Conservation (phyloP, 225 moss, liverwort and hornwort genomes). For the Antitrichia curtipendula region DNA sequence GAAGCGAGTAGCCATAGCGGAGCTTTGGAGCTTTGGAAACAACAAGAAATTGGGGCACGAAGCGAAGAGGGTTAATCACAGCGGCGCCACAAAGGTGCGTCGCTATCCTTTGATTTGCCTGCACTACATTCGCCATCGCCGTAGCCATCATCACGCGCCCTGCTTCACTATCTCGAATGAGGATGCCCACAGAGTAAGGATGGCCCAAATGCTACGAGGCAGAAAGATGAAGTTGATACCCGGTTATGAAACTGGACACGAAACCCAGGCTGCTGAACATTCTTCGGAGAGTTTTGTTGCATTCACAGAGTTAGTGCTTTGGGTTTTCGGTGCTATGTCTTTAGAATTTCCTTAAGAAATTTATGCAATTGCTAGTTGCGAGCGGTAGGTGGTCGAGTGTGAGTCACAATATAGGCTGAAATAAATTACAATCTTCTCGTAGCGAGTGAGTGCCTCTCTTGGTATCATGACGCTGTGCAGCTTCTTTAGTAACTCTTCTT, state of each 20-base stretch:
- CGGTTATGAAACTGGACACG: not conserved
- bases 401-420: not conserved
- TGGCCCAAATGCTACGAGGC: not conserved
- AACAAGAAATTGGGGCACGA: not conserved
- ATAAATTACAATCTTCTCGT: not conserved
- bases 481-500: not conserved
- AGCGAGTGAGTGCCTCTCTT: not conserved
- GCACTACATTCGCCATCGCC: constrained; percentile 8
- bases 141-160: not conserved
- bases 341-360: not conserved
- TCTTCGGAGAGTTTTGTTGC: not conserved
- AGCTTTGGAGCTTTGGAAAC: not conserved
- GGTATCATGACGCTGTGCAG: not conserved
- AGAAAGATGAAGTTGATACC: constrained; percentile 18
- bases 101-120: constrained; percentile 14
- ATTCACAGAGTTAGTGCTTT: no score
- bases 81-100: not conserved
- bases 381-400: not conserved
- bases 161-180: not conserved
- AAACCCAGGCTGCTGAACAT: not conserved
- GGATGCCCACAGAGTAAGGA: not conserved
- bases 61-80: constrained; percentile 1
- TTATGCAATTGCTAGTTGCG: not conserved
- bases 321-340: not conserved
- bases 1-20: not conserved